A percentile compares a stretch with the other conserved stretches of the same genome.
phyloP scores from a whole-genome alignment of 768 basidiomycete genomes.

The Pisolithus orientalis region DNA sequence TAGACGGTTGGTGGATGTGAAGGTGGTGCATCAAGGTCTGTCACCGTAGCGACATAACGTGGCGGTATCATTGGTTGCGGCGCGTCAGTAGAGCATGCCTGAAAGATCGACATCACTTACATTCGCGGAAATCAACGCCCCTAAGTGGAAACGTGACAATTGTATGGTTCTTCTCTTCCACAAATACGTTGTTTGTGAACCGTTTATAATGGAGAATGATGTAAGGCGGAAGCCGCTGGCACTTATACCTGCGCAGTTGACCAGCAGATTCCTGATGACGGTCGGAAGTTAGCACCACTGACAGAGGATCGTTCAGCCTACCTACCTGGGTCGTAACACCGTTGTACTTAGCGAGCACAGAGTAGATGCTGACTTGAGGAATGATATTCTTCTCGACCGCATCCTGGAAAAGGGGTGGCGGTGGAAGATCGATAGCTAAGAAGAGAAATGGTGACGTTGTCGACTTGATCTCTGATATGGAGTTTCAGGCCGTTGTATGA shows the following conservation, averaged over 20 bases:
- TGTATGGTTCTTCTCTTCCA: slow-evolving; percentile 98
- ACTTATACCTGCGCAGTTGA: slow-evolving; percentile 83
- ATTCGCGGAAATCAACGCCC: slow-evolving; percentile 88
- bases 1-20: slow-evolving; percentile 65
- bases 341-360: slow-evolving; percentile 90
- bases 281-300: slow-evolving; percentile 8
- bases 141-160: slow-evolving; percentile 95
- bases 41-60: slow-evolving; percentile 3
- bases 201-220: slow-evolving; percentile 94
- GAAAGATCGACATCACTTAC: slow-evolving; percentile 45
- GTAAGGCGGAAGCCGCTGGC: slow-evolving; percentile 83
- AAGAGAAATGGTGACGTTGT: slow-evolving; percentile 89
- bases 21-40: slow-evolving; percentile 74
- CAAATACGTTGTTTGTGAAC: slow-evolving; percentile 93
- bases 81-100: slow-evolving; percentile 14
- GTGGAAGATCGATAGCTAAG: slow-evolving; percentile 91
- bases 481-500: slow-evolving; percentile 14
- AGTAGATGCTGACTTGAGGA: slow-evolving; percentile 90
- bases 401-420: slow-evolving; percentile 97
- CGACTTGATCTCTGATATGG: slow-evolving; percentile 70
- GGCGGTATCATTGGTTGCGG: slow-evolving; percentile 20
- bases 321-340: slow-evolving; percentile 81
- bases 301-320: slow-evolving; percentile 15
- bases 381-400: slow-evolving; percentile 97
- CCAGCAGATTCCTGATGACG: slow-evolving; percentile 69